Evolutionary conservation across 768 basidiomycete genomes (phyloP).

Genomic region (Zangia roseola): DNA sequence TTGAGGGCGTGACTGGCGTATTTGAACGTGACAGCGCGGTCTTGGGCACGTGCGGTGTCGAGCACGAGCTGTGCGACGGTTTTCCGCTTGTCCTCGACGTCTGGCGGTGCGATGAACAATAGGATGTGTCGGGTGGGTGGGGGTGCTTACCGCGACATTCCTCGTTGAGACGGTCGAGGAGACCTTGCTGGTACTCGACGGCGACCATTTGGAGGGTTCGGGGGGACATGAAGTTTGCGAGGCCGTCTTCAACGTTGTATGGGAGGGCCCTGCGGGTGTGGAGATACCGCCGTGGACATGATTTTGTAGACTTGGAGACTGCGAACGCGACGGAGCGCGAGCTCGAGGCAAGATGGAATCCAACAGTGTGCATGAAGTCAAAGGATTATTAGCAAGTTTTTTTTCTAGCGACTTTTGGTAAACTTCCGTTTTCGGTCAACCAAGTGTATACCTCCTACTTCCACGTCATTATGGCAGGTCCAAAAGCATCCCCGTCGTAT

Average conservation of each 20-base stretch:
- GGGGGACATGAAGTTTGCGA: constrained; percentile 78
- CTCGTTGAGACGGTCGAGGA: constrained; percentile 74
- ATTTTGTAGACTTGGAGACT: constrained; percentile 13
- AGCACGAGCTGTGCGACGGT: constrained; percentile 73
- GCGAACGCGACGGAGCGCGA: constrained; percentile 16
- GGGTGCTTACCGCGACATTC: constrained; percentile 61
- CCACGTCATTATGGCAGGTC: constrained; percentile 37
- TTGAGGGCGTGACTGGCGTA: constrained; percentile 92
- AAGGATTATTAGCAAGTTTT: too few relatives aligned
- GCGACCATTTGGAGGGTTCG: constrained; percentile 68
- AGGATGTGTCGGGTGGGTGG: not conserved
- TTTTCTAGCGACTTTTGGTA: constrained; percentile 8
- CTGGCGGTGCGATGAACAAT: constrained; percentile 30
- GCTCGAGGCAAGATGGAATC: constrained; percentile 22
- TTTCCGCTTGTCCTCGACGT: constrained; percentile 52
- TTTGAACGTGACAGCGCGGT: constrained; percentile 74
- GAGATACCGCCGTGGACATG: constrained; percentile 33
- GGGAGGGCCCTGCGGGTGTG: constrained; percentile 57
- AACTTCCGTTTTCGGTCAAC: constrained; percentile 15
- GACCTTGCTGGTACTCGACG: constrained; percentile 83
- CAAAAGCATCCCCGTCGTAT: constrained; percentile 35
- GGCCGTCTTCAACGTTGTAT: constrained; percentile 67
- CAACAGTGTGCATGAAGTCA: constrained; percentile 26
- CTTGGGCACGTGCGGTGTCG: constrained; percentile 55
- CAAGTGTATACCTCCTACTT: constrained; percentile 7